Base-by-base conservation (phyloP, 2,329 filamentous ascomycete genomes). In the Pseudogymnoascus sp. region DNA sequence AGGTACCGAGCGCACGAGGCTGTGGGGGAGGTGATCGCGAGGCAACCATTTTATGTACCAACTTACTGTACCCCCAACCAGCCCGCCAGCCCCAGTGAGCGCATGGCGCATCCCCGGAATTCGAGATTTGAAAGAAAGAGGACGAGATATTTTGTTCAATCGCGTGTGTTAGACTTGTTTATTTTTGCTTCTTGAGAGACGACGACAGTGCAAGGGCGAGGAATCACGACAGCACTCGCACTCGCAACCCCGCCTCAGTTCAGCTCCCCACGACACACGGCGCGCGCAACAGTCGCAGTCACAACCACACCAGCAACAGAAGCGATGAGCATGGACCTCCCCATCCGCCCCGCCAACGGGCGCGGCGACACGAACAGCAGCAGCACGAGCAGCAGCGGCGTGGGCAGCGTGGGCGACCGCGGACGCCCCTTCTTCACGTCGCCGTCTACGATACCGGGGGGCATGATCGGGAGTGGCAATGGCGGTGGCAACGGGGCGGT, bases 361-460 rank as follows among this genome's bases (percentile, higher is more conserved):
- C 44, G 17, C 17, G 71, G 69, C 61, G 68, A 65, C 33, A 71
- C 70, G 42, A 53, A 13, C 44, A 53, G 9, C 23, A 53, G 44
- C 21, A 31, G 6, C 42, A 46, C 40, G 7, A 15, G 17, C 40
- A 26, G 42, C 13, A 31, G 44, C 44, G 44, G 44, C 1, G 15
- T 53, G 6, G 44, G 44, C 44, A 53, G 44, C 44, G 23, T 31
- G 0, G 44, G 23, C 23, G 44, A 53, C 44, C 44, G 44, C 23
- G 44, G 15, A 4, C 44, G 44, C 7, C 44, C 44, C 7, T 53
- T 53, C 44, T 53, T 53, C 81, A 83, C 69, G 81, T 82, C 10
- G 77, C 81, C 50, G 78, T 80, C 26, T 82, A 82, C 37, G 83
- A 82, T 21, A 26, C 13, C 23, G 21, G 44, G 44, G 38, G 17